Percentiles rank a stretch among this genome's conserved stretches.
Conservation (phyloP, 257 asterid genomes). For the Perilla frutescens region DNA sequence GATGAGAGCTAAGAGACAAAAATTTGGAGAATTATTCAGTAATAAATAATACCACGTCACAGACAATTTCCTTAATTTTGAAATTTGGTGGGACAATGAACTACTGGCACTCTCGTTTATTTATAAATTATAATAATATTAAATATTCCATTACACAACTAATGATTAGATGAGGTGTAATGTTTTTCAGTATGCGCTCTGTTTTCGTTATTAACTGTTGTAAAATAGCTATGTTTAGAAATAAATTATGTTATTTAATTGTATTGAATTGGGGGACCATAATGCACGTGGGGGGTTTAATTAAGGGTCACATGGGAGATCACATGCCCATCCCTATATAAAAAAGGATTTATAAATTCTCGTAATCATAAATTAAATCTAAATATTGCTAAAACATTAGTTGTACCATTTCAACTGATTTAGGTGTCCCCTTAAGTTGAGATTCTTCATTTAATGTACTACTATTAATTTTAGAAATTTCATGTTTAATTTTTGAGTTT, state of each 20-base stretch:
- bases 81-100: not conserved
- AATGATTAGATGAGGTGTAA: slow-evolving; percentile 20
- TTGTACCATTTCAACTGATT: slow-evolving; percentile 32
- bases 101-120: not conserved
- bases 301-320: slow-evolving; percentile 40
- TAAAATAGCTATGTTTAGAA: not conserved
- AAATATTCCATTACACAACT: not conserved
- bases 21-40: too few relatives aligned
- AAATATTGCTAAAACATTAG: slow-evolving; percentile 9
- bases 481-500: too few relatives aligned
- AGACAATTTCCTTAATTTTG: too few relatives aligned
- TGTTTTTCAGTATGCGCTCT: not conserved
- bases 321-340: slow-evolving; percentile 39
- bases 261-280: slow-evolving; percentile 26
- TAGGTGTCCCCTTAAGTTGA: slow-evolving; percentile 29
- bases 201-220: not conserved
- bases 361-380: slow-evolving; percentile 1
- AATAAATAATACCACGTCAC: too few relatives aligned
- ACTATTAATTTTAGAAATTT: too few relatives aligned
- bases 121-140: not conserved
- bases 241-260: too few relatives aligned
- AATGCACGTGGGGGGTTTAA: slow-evolving; percentile 33
- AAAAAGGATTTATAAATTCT: slow-evolving; percentile 2
- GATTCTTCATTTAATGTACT: slow-evolving; percentile 26
- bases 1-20: too few relatives aligned